Conservation (phyloP, 345 rosid genomes). For the Fremontodendron californicum region DNA sequence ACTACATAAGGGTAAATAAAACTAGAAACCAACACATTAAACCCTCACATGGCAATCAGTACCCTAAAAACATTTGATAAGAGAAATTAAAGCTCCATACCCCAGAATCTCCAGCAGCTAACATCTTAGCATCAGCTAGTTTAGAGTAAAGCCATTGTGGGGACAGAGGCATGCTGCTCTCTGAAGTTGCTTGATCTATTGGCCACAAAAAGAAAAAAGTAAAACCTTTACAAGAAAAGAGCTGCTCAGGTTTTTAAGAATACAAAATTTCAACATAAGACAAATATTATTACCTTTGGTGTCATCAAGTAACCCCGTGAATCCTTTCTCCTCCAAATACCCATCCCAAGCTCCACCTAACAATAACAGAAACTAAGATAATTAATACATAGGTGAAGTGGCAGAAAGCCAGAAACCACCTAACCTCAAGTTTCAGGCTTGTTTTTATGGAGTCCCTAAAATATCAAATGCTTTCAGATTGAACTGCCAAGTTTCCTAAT, state of each 20-base stretch:
- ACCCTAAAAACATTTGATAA: not conserved
- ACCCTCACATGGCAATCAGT: not conserved
- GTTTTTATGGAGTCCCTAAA: not conserved
- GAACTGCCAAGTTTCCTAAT: not conserved
- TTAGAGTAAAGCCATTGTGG: slow-evolving; percentile 56
- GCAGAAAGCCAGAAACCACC: not conserved
- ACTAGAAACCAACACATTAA: not conserved
- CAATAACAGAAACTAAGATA: slow-evolving; percentile 1
- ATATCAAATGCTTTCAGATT: not conserved
- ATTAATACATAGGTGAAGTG: not conserved
- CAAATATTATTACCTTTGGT: slow-evolving; percentile 30
- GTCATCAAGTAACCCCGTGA: slow-evolving; percentile 28
- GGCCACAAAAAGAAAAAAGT: not conserved
- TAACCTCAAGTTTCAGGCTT: not conserved
- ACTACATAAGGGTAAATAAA: not conserved
- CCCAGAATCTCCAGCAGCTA: slow-evolving; percentile 19
- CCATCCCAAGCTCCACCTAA: slow-evolving; percentile 30
- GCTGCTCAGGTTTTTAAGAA: not conserved
- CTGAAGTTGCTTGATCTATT: slow-evolving; percentile 37
- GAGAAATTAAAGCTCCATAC: slow-evolving; percentile 10
- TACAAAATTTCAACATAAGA: not conserved
- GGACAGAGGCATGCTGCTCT: slow-evolving; percentile 45
- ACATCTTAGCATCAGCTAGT: slow-evolving; percentile 33
- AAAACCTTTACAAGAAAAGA: not conserved
- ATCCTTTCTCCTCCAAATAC: slow-evolving; percentile 27